Conservation (phyloP, 2,329 filamentous ascomycete species). For the Didymella lethalis region DNA sequence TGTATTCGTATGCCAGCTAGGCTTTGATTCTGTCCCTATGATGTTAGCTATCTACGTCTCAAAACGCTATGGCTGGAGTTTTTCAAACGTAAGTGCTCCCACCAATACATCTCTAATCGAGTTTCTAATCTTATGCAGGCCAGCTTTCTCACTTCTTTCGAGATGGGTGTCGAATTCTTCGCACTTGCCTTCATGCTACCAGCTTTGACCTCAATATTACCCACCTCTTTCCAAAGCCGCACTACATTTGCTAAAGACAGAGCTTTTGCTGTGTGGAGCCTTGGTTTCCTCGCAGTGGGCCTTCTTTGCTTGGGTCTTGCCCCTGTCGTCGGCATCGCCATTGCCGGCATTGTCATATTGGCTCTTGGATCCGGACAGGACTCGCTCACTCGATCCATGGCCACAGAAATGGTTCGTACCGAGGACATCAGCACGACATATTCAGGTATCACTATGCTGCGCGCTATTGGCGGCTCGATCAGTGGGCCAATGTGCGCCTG, state of each 20-base stretch:
- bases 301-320: constrained; percentile 24
- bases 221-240: constrained; percentile 1
- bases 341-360: constrained; percentile 24
- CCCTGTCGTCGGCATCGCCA: constrained; percentile 21
- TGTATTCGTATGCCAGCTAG: constrained; percentile 28
- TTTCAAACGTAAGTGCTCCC: constrained; percentile 27
- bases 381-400: constrained; percentile 28
- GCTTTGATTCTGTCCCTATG: constrained; percentile 27
- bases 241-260: constrained; percentile 22
- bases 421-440: constrained; percentile 27
- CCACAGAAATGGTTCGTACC: constrained; percentile 27
- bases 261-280: constrained; percentile 18
- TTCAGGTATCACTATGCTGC: constrained; percentile 32
- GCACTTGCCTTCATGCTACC: constrained; percentile 22
- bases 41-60: constrained; percentile 33
- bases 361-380: constrained; percentile 32
- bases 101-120: background rate
- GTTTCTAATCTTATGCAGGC: constrained; percentile 18
- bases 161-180: constrained; percentile 29
- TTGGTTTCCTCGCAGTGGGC: constrained; percentile 21
- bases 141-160: constrained; percentile 28
- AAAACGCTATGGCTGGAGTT: constrained; percentile 29
- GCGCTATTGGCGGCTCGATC: constrained; percentile 29
- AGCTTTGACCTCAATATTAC: constrained; percentile 16
- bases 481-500: constrained; percentile 31